Evolutionary conservation across 2,329 filamentous ascomycete genomes (phyloP).

Genomic region (Ceratocystis harringtonii): DNA sequence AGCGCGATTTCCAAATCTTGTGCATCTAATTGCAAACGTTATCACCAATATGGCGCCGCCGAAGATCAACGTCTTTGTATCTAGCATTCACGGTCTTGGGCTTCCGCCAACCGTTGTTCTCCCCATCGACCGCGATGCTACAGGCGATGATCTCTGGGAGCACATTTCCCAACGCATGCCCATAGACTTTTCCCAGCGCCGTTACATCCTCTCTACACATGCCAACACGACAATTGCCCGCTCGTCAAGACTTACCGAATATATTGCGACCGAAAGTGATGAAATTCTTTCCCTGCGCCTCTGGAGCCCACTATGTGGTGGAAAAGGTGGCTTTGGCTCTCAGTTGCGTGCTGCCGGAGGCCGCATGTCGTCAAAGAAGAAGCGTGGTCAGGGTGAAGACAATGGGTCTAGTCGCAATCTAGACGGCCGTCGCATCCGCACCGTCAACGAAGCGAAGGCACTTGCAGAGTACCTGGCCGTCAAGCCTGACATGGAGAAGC

Average conservation of each 20-base stretch:
- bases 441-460: conserved; percentile 88
- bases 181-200: conserved; percentile 28
- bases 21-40: background rate
- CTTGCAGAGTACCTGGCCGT: conserved; percentile 88
- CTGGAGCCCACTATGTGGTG: conserved; percentile 65
- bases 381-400: conserved; percentile 65
- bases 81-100: conserved; percentile 68
- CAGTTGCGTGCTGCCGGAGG: conserved; percentile 92
- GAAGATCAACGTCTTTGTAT: conserved; percentile 67
- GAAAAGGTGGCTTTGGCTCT: conserved; percentile 95
- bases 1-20: background rate
- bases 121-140: conserved; percentile 50
- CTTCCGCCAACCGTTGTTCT: conserved; percentile 71
- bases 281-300: conserved; percentile 73
- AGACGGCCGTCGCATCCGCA: conserved; percentile 76
- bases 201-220: conserved; percentile 67
- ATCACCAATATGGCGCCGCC: conserved; percentile 34
- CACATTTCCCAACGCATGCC: conserved; percentile 48
- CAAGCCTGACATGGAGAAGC: conserved; percentile 93
- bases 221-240: conserved; percentile 55
- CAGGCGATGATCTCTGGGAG: conserved; percentile 51
- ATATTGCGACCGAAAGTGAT: conserved; percentile 43
- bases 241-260: conserved; percentile 42
- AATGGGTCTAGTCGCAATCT: conserved; percentile 87
- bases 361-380: conserved; percentile 93